Evolutionary conservation across 495 filamentous ascomycete genomes (phyloP), one percentile per base, ranked within the genome.

Genomic region (Aeminium ludgeri): DNA sequence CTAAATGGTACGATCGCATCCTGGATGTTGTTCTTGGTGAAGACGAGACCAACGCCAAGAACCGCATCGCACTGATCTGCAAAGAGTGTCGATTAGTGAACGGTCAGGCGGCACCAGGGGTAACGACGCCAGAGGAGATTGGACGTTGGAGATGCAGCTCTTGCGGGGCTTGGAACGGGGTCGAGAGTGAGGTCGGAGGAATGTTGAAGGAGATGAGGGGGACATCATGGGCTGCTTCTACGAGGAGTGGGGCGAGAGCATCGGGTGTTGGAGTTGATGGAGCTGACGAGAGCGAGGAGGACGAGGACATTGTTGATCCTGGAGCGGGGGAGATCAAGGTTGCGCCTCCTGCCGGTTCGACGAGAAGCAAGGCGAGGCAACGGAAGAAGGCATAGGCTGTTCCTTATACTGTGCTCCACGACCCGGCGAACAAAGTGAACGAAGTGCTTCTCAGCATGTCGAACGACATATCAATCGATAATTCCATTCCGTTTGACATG

Each of bases 1-100:
- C 75, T 28, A 72, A 77, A 45, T 96, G 91, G 91, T 96, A 95
- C 57, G 89, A 97, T 53, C 75, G 89, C 32, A 72, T 97, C 25
- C 59, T 96, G 30, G 89, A 97, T 54, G 75, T 92, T 4, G 69
- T 99, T 23, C 66, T 99, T 0, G 89, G 89, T 17, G 89, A 99
- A 58, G 89, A 99, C 50, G 89, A 99, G 60, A 87, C 81, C 30
- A 76, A 80, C 19, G 73, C 91, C 0, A 87, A 82, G 59, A 94
- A 95, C 60, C 73, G 89, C 4, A 73, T 92, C 38, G 89, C 78
- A 19, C 59, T 99, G 51, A 89, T 99, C 37, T 99, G 89, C 62
- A 46, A 55, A 16, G 63, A 69, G 16, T 99, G 89, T 55, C 68
- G 83, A 19, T 70, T 95, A 8, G 87, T 99, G 25, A 99, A 99